Evolutionary conservation across 306 rosid genomes (phyloP).

Genomic region (Crotalaria pallida): DNA sequence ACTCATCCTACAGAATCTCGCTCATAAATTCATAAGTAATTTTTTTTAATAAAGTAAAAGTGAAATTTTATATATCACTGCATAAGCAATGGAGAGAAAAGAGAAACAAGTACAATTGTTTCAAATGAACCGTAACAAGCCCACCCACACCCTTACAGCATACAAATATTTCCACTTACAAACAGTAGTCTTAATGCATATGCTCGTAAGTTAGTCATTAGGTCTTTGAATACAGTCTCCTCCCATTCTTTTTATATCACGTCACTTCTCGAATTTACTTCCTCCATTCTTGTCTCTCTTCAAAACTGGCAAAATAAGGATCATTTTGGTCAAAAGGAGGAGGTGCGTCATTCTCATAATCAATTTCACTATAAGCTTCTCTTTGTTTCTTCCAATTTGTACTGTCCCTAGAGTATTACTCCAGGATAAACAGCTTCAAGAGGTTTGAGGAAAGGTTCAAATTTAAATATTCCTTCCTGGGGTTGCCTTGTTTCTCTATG

Average conservation of each 20-base stretch:
- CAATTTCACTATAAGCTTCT: constrained; percentile 25
- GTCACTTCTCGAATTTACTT: constrained; percentile 42
- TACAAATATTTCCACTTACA: too few species aligned
- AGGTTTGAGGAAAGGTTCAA: background rate
- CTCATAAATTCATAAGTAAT: too few species aligned
- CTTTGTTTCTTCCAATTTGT: constrained; percentile 15
- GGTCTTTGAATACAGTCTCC: constrained; percentile 56
- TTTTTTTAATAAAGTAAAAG: too few species aligned
- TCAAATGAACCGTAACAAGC: too few species aligned
- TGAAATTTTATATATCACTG: too few species aligned
- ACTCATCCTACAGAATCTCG: background rate
- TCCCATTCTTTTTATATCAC: constrained; percentile 47
- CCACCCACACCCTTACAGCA: too few species aligned
- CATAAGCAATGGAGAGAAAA: too few species aligned
- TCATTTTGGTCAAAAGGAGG: constrained; percentile 28
- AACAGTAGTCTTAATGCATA: too few species aligned
- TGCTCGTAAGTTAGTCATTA: constrained; percentile 8
- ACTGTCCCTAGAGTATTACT: background rate
- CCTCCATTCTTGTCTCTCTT: constrained; percentile 58
- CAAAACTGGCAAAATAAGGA: constrained; percentile 28
- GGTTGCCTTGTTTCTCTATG: background rate
- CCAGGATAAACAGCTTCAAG: background rate
- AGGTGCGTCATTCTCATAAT: constrained; percentile 29
- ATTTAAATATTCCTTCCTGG: background rate
- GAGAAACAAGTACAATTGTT: too few species aligned